phyloP scores from a whole-genome alignment of 1,139 yeast species.

The Insectozyma bohioensis region DNA sequence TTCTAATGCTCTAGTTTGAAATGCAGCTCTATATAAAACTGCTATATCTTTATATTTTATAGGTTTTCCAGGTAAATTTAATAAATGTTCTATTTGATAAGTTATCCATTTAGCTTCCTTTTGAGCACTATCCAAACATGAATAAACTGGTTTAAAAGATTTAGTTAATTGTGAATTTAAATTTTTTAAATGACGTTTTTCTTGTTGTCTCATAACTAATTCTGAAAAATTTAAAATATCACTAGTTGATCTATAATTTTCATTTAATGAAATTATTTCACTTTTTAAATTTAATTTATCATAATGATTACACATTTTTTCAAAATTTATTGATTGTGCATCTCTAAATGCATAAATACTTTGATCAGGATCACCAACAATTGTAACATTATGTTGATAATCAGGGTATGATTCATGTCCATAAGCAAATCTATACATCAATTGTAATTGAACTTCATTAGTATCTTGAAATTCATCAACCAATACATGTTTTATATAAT shows the following conservation, averaged over 20 bases:
- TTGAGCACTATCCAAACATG: conserved; percentile 35
- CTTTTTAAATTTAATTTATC: conserved; percentile 22
- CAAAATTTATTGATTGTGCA: conserved; percentile 71
- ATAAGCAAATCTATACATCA: conserved; percentile 60
- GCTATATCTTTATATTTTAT: conserved; percentile 62
- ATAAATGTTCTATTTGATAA: conserved; percentile 50
- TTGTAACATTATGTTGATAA: conserved; percentile 56
- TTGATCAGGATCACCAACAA: conserved; percentile 97
- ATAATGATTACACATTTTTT: conserved; percentile 53
- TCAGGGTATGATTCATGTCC: conserved; percentile 25
- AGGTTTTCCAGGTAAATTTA: conserved; percentile 32
- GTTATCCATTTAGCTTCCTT: conserved; percentile 63
- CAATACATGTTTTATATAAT: conserved; percentile 63
- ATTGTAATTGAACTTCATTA: conserved; percentile 67
- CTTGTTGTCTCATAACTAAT: conserved; percentile 62
- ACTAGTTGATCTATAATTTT: conserved; percentile 80
- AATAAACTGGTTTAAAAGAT: conserved; percentile 50
- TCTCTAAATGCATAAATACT: conserved; percentile 87
- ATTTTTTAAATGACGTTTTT: conserved; percentile 39
- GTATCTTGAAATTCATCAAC: conserved; percentile 97
- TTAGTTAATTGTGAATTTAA: conserved; percentile 45
- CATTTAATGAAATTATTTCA: conserved; percentile 45
- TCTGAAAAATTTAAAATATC: conserved; percentile 68
- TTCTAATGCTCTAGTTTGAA: conserved; percentile 61
- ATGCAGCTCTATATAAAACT: conserved; percentile 64